Evolutionary conservation across 108 stramenopile species (phyloP), one percentile per base, ranked within the genome.

Genomic region (Cyclotella atomus): DNA sequence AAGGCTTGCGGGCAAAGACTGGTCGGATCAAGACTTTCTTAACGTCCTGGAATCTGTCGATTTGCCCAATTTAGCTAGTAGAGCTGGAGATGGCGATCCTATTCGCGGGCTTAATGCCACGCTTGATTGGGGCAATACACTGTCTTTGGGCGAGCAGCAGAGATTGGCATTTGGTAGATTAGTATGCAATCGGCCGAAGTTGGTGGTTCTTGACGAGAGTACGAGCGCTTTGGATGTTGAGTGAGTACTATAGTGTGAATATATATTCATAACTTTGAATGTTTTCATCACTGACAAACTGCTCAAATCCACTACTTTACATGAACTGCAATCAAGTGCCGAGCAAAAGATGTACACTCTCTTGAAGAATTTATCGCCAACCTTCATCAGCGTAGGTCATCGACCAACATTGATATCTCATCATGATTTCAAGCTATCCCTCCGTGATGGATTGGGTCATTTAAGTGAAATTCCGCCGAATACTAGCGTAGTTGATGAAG

Each of bases 81-180:
- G 80, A 54, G 54, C 77, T 17, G 92, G 88, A 20, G 66, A 79
- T 30, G 85, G 82, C 2, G 79, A 83, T 66, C 69, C 82, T 12
- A 34, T 66, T 36, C 43, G 55, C 0, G 85, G 85, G 3, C 50
- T 88, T 14, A 68, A 83, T 56, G 52, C 81, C 0, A 79, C 84
- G 19, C 25, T 79, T 10, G 85, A 92, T 71, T 94, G 93, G 93
- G 28, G 68, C 10, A 89, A 90, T 63, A 85, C 73, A 30, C 72
- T 94, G 12, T 85, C 84, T 2, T 64, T 92, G 62, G 93, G 93
- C n/a, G 93, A 94, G 62, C 93, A 94, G 77, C 82, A 85, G 65
- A 49, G 85, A 28, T 59, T 94, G 41, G 88, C 91, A 12, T 94
- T 94, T 65, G 89, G 82, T 4, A 66, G 93, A 21, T 50, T 94